Evolutionary conservation across 1,284 basidiomycete genomes (phyloP).

Genomic region (Meripilus lineatus): DNA sequence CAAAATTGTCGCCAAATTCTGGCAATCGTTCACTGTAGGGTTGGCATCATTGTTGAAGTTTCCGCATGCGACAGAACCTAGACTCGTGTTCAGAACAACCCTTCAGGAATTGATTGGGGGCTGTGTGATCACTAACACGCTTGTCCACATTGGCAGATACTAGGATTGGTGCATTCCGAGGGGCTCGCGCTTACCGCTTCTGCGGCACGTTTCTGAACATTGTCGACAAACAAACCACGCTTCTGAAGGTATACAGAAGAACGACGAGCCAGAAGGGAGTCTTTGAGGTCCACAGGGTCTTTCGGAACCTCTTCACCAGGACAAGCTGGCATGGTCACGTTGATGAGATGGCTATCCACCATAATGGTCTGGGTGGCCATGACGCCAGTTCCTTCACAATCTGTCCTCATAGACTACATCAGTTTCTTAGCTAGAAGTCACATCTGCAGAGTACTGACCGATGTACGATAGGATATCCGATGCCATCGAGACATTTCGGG

Average conservation of each 20-base stretch:
- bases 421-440: too few species aligned
- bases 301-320: constrained; percentile 1
- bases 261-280: constrained; percentile 2
- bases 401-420: too few species aligned
- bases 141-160: constrained; percentile 2
- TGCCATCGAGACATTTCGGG: too few species aligned
- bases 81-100: background rate
- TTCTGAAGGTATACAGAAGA: background rate
- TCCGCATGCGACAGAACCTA: constrained; percentile 1
- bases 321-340: constrained; percentile 4
- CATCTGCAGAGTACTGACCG: too few species aligned
- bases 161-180: constrained; percentile 1
- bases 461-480: too few species aligned
- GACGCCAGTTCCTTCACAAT: background rate
- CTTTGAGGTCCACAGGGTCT: background rate
- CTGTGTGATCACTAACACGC: background rate
- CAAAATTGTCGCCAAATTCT: background rate
- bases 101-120: background rate
- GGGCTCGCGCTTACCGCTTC: background rate
- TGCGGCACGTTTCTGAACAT: background rate
- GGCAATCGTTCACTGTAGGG: constrained; percentile 1
- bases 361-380: background rate
- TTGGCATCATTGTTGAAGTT: background rate
- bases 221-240: background rate
- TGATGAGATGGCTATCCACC: constrained; percentile 1